Base-by-base conservation (phyloP, 441 rosid genomes). In the Adansonia rubrostipa region DNA sequence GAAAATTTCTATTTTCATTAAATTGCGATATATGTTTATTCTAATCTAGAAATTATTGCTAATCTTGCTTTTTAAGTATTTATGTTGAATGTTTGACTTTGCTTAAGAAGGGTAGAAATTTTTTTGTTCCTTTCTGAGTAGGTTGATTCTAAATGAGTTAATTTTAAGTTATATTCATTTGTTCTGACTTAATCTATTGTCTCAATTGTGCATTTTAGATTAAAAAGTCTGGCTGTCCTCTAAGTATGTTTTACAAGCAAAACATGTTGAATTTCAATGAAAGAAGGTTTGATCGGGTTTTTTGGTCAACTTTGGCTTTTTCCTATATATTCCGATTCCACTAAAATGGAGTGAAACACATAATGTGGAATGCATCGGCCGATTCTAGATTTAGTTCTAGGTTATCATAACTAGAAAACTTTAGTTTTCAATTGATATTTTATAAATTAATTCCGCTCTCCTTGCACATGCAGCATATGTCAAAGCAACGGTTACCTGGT, bases 401-500 rank as follows among this genome's bases (percentile, higher is more conserved):
- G 56, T 78, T 70, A 22, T 65, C 53, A n/a, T 33, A 70, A 42
- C 5, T 61, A 47, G 45, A 63, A 42, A 65, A 9, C 44, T 68
- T 73, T 56, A 75, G n/a, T 9, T 79, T 14, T 17, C 44, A 28
- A 14, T 74, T 77, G 57, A 67, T 64, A n/a, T 3, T 76, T 78
- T 61, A 36, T 64, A 14, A 57, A 17, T 6, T 62, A 62, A 6
- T 61, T 69, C 74, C 53, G 14, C 4, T 58, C 47, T 79, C 51
- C 53, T 15, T 66, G 63, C 67, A 45, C 64, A 61, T 28, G 33
- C 89, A 95, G 97, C 95, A 95, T 79, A 84, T 95, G 0, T 84
- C 92, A 76, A 93, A 95, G 85, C 86, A 93, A 69, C 76, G 91
- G 74, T 24, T 92, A 24, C 84, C 86, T 20, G 91, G 93, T 81